Percentiles rank a stretch among this genome's conserved stretches.
Conservation (phyloP, 176 grass and related monocot genomes). For the Sorghum bicolor region DNA sequence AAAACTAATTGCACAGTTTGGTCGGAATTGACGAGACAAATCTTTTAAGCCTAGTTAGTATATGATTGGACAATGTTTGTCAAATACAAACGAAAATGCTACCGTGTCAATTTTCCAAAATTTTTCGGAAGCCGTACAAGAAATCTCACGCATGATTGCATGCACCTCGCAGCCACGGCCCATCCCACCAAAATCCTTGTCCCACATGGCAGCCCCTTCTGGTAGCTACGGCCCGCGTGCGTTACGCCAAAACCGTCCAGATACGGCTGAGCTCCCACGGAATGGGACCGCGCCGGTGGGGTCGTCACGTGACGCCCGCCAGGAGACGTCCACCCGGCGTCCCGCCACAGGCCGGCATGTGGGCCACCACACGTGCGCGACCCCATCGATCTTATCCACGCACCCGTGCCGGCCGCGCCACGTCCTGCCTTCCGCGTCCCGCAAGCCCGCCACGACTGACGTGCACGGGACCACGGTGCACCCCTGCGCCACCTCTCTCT, state of each 20-base stretch:
- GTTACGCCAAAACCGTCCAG: background rate
- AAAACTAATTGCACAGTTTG: too few relatives aligned
- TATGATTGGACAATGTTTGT: too few relatives aligned
- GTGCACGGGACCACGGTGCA: background rate
- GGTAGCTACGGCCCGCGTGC: background rate
- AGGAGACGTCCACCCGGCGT: slow-evolving; percentile 1
- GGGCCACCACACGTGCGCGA: slow-evolving; percentile 38
- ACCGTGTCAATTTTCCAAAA: too few relatives aligned
- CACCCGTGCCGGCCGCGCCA: background rate
- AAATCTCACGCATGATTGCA: background rate
- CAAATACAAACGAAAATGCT: too few relatives aligned
- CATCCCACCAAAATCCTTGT: background rate
- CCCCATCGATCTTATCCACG: slow-evolving; percentile 47
- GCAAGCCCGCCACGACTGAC: slow-evolving; percentile 12
- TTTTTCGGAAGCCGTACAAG: too few relatives aligned
- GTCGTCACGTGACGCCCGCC: slow-evolving; percentile 27
- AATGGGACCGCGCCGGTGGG: background rate
- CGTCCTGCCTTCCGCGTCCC: background rate
- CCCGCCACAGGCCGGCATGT: background rate
- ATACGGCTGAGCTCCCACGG: background rate
- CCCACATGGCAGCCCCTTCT: background rate
- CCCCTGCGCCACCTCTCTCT: background rate
- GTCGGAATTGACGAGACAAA: too few relatives aligned
- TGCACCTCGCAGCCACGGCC: background rate
- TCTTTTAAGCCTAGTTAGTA: too few relatives aligned